Percentiles rank a stretch among this genome's conserved stretches.
Conservation (phyloP, 2,329 filamentous ascomycete species). For the Colletotrichum spaethianum region DNA sequence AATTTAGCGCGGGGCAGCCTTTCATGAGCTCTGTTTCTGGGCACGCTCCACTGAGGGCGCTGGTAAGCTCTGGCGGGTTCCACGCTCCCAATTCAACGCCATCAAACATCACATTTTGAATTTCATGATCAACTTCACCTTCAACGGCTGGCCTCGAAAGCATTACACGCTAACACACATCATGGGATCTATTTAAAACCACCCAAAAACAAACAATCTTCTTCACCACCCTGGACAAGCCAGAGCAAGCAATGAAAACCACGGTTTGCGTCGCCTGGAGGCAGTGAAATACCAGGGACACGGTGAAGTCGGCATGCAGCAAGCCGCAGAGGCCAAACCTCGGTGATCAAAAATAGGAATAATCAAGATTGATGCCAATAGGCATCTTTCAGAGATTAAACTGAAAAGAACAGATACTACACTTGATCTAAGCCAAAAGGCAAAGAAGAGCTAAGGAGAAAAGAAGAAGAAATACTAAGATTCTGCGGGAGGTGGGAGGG, state of each 20-base stretch:
- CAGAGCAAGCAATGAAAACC: constrained; percentile 70
- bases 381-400: constrained; percentile 84
- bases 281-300: constrained; percentile 82
- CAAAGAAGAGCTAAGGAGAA: constrained; percentile 57
- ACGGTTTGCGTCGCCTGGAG: constrained; percentile 75
- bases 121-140: constrained; percentile 3
- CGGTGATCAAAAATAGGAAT: constrained; percentile 77
- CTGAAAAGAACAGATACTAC: constrained; percentile 88
- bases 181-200: background rate
- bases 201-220: no score
- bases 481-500: background rate
- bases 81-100: background rate
- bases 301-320: constrained; percentile 72
- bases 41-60: constrained; percentile 21
- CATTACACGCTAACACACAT: background rate
- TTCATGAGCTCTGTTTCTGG: constrained; percentile 15
- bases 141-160: no score
- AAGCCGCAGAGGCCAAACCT: constrained; percentile 72
- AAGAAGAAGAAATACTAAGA: constrained; percentile 48
- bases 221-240: constrained; percentile 68
- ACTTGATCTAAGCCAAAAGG: constrained; percentile 74
- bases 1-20: constrained; percentile 27
- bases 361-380: constrained; percentile 77
- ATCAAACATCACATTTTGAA: background rate
- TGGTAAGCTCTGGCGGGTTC: constrained; percentile 22